phyloP scores from a whole-genome alignment of 306 rosid genomes.

The Citrullus mucosospermus region DNA sequence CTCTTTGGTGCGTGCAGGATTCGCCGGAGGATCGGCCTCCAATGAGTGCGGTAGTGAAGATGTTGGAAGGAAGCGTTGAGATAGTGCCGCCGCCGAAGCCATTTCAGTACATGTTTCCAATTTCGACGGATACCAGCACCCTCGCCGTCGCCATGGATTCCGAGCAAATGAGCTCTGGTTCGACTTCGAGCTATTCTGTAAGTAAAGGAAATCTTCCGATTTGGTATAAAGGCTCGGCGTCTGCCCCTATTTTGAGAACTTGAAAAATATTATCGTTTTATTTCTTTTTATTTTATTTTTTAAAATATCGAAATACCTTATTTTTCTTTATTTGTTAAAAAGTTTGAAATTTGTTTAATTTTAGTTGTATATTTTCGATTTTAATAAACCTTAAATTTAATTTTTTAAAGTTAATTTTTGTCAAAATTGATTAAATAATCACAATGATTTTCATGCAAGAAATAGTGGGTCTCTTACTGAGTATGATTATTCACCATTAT shows the following conservation, averaged over 20 bases:
- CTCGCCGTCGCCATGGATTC: background rate
- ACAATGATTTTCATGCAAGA: no score
- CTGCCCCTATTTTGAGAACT: background rate
- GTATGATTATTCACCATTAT: no score
- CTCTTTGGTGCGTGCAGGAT: constrained; percentile 35
- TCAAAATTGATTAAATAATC: no score
- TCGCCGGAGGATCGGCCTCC: constrained; percentile 29
- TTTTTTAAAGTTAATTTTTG: no score
- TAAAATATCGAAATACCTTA: no score
- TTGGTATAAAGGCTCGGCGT: background rate
- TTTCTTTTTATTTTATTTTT: no score
- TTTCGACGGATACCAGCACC: background rate
- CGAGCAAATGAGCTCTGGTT: background rate
- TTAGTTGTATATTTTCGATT: no score
- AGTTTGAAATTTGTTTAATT: no score
- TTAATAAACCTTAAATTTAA: no score
- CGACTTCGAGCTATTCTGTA: background rate
- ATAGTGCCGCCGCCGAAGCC: constrained; percentile 28
- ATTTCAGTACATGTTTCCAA: constrained; percentile 5
- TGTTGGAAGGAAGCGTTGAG: constrained; percentile 42
- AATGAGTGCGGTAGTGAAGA: constrained; percentile 35
- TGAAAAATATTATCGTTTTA: no score
- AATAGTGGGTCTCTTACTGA: no score
- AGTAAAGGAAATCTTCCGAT: background rate
- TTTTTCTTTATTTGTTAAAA: no score